Base-by-base conservation (phyloP, 768 basidiomycete genomes). In the Agaricus subrufescens region DNA sequence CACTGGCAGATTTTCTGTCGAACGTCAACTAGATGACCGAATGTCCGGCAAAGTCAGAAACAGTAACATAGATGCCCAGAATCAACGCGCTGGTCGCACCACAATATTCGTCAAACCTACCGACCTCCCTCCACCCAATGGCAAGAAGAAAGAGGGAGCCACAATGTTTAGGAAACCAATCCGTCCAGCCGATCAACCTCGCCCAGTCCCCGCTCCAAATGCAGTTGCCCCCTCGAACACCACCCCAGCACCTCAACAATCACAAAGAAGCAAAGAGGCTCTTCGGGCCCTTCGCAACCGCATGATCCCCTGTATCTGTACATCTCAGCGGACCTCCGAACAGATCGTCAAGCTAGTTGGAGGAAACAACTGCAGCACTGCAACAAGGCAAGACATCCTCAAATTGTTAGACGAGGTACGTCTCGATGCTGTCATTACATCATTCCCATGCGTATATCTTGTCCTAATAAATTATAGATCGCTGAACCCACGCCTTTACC, bases 1-100 rank as follows among this genome's bases (percentile, higher is more conserved):
- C 44, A 75, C 81, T n/a, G 87, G 87, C 38, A 89, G 86, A 67
- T 81, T 88, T 65, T 75, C 72, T 37, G 82, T 91, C 50, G 83
- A 84, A 49, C 81, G 81, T 48, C 78, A 88, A 62, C 76, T 89
- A 37, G 79, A 72, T 6, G 61, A 74, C 62, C 55, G 74, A 62
- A 67, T 80, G 63, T 67, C 78, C 44, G 73, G 72, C 56, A 75
- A 70, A 59, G 65, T 81, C 57, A 72, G 75, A 70, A 67, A 82
- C 72, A 72, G 73, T 59, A 74, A 80, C 50, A 58, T 72, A 60
- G 65, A 75, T 63, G 76, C 75, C 52, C 76, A 71, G 25, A 72
- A 71, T 49, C 71, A 75, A 59, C 73, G 74, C 46, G 68, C 68
- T 26, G 69, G 70, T 57, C 71, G 77, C 70, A 64, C 76, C 73